Evolutionary conservation across 163 green algal genomes (phyloP).

Genomic region (Chlamydomonas reinhardtii): DNA sequence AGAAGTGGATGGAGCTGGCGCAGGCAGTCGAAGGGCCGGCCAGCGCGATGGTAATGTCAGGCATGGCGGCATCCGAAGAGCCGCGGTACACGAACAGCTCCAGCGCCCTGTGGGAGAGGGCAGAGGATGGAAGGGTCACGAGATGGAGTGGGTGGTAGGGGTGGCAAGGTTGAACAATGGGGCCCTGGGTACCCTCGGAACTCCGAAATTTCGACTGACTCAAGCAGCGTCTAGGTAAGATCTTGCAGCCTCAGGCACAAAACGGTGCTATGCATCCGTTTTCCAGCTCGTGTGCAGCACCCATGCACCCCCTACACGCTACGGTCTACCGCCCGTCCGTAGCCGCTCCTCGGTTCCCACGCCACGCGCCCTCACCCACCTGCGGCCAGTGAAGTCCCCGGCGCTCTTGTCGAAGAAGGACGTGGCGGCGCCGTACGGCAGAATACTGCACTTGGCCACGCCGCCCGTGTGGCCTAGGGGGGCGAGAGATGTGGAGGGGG

Average conservation of each 20-base stretch:
- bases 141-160: no score
- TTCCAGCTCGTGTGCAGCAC: neutral
- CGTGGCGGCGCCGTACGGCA: constrained; percentile 12
- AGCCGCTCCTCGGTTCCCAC: no score
- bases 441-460: constrained; percentile 13
- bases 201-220: no score
- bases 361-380: neutral
- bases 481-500: no score
- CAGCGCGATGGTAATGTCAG: constrained; percentile 4
- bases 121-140: no score
- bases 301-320: neutral
- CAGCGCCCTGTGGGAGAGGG: neutral
- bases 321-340: no score
- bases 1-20: neutral
- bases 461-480: neutral
- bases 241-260: no score
- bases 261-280: neutral
- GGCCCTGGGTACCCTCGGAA: no score
- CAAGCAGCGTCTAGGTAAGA: no score
- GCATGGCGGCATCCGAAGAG: neutral
- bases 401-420: constrained; percentile 8
- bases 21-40: neutral
- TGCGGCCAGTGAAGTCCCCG: neutral
- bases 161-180: no score
- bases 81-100: constrained; percentile 31